Base-by-base conservation (phyloP, 331 rosid species). In the Pyracantha coccinea region DNA sequence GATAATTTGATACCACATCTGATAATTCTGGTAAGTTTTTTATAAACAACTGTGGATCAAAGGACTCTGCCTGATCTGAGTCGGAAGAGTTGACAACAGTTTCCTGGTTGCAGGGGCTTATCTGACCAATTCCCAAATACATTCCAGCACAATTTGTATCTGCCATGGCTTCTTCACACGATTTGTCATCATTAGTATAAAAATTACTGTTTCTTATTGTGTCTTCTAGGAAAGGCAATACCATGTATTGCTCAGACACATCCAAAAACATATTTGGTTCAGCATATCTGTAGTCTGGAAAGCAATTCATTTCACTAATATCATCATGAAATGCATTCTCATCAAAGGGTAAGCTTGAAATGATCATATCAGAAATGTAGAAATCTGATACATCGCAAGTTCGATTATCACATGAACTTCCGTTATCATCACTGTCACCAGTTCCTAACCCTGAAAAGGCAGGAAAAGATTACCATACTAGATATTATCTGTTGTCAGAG, bases 331-430 rank as follows among this genome's bases (percentile, higher is more conserved):
- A 87, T 67, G 83, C 76, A 77, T 75, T 81, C 66, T 75, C 92
- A 63, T 83, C 77, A 64, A 90, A 79, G 15, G 99, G 96, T 81
- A 90, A 85, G 88, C 81, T 89, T 3, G 97, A 65, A 23, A 95
- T 76, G 68, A 95, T 90, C 97, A 92, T 95, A 82, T 95, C 99
- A 73, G 97, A 89, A 75, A 95, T 81, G 87, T 87, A 90, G 83
- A 92, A 95, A 81, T 95, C 99, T 17, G 97, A 95, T 20, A 90
- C 81, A 73, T 95, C 97, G 67, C 97, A 95, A 53, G 88, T 87
- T 80, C 84, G 92, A 82, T 83, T 78, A 65, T 75, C 86, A 72
- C 83, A 83, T 61, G 83, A 79, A 65, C 66, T 84, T 84, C 92
- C 81, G 69, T 72, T 87, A 70, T 80, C 83, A 33, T 72, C 81